phyloP scores from a whole-genome alignment of 768 basidiomycete genomes.

The Tulasnella sp. region DNA sequence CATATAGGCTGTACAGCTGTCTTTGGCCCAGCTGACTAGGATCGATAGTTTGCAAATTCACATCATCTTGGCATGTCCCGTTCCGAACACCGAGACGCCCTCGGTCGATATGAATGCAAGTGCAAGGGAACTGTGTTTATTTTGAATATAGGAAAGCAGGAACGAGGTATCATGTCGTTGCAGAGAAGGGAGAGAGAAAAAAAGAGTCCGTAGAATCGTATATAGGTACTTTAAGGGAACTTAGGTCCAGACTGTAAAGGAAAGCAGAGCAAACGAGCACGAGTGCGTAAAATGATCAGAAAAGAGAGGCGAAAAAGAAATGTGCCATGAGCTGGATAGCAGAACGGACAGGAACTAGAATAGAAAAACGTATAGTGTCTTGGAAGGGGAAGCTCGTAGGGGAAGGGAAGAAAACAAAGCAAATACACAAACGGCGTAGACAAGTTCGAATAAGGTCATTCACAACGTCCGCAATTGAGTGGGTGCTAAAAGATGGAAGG shows the following conservation, averaged over 20 bases:
- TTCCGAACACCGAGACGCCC: background rate
- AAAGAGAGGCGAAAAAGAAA: background rate
- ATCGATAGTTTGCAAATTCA: too few species aligned
- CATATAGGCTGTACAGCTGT: too few species aligned
- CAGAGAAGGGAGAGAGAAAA: background rate
- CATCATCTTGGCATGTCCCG: too few species aligned
- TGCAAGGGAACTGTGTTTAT: background rate
- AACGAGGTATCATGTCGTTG: background rate
- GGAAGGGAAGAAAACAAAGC: background rate
- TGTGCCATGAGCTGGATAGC: background rate
- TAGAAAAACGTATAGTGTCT: background rate
- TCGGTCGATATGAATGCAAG: background rate
- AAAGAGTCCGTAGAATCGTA: background rate
- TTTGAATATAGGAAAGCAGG: background rate
- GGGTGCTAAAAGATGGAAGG: background rate
- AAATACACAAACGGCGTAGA: conserved; percentile 1
- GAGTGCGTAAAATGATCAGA: background rate
- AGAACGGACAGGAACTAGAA: background rate
- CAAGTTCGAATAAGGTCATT: background rate
- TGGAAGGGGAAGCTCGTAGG: background rate
- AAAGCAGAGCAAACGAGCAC: background rate
- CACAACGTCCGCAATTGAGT: background rate
- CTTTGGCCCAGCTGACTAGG: too few species aligned
- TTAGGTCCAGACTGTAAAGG: background rate
- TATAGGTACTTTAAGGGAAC: background rate